Conservation (phyloP, 2,329 filamentous ascomycete genomes). For the Colletotrichum tabaci region DNA sequence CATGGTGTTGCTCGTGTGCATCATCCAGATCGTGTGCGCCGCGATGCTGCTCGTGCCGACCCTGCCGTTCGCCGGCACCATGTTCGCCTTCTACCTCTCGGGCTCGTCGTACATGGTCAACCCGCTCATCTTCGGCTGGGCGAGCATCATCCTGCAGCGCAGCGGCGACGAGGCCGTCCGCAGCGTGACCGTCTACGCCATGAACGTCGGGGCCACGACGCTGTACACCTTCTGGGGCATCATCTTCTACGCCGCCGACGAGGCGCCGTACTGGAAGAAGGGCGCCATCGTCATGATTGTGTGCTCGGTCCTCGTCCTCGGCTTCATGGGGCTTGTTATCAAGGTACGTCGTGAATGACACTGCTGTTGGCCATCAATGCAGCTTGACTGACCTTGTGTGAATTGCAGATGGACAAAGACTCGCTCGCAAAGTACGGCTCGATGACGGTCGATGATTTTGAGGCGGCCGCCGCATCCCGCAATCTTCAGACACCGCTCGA, state of each 20-base stretch:
- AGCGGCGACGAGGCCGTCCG: slow-evolving; percentile 55
- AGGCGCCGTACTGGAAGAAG: slow-evolving; percentile 55
- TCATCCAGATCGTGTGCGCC: slow-evolving; percentile 52
- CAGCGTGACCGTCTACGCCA: slow-evolving; percentile 54
- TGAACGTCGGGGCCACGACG: slow-evolving; percentile 55
- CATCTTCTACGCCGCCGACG: slow-evolving; percentile 52
- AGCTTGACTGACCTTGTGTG: background rate
- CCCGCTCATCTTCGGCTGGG: slow-evolving; percentile 58
- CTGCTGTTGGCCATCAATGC: too few relatives aligned
- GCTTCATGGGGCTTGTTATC: slow-evolving; percentile 37
- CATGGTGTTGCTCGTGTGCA: slow-evolving; percentile 51
- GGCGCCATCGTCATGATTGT: slow-evolving; percentile 54
- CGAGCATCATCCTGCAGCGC: slow-evolving; percentile 54
- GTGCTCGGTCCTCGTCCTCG: slow-evolving; percentile 35
- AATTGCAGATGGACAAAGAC: background rate
- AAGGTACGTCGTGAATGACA: slow-evolving; percentile 22
- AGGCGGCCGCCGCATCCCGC: background rate
- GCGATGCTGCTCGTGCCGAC: slow-evolving; percentile 52
- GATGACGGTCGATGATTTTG: slow-evolving; percentile 4
- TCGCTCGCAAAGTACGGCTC: slow-evolving; percentile 17
- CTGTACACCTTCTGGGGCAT: slow-evolving; percentile 60
- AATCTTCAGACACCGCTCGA: background rate
- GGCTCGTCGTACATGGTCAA: slow-evolving; percentile 58
- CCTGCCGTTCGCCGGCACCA: slow-evolving; percentile 47
- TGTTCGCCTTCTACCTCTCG: slow-evolving; percentile 54